A percentile compares a stretch with the other conserved stretches of the same genome.
These are phyloP conservation scores for Lentinula edodes DNA, from an alignment of 768 basidiomycete genomes.

Conservation along the genomic window DNA sequence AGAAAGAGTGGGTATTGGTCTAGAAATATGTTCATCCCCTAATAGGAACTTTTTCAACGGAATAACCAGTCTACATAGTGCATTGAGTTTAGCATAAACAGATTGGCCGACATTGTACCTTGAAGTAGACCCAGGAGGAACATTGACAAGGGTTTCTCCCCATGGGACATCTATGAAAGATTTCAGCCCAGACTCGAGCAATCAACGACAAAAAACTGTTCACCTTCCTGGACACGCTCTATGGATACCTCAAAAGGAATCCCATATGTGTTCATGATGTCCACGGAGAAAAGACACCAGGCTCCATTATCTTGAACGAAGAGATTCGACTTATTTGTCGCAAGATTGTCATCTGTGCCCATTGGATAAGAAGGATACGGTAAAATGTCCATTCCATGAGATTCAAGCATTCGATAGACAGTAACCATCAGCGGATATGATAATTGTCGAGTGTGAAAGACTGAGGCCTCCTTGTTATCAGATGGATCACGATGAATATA, in stretches of 20 bases:
- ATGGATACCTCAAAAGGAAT: slow-evolving; percentile 88
- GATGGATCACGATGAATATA: slow-evolving; percentile 43
- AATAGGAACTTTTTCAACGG: slow-evolving; percentile 71
- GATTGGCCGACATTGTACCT: slow-evolving; percentile 41
- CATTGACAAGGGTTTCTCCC: slow-evolving; percentile 45
- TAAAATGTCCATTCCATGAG: slow-evolving; percentile 75
- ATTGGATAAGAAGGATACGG: slow-evolving; percentile 43
- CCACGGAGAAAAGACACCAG: slow-evolving; percentile 85
- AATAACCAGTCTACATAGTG: slow-evolving; percentile 47
- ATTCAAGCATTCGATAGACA: slow-evolving; percentile 93
- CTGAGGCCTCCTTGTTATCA: slow-evolving; percentile 27
- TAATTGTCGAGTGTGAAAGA: slow-evolving; percentile 84
- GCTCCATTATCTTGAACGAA: slow-evolving; percentile 45
- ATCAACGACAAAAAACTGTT: background rate
- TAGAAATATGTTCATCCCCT: slow-evolving; percentile 46
- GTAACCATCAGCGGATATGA: slow-evolving; percentile 88
- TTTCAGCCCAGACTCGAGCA: background rate
- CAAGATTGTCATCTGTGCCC: slow-evolving; percentile 12
- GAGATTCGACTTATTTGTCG: slow-evolving; percentile 22
- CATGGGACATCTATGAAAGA: slow-evolving; percentile 29
- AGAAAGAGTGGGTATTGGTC: slow-evolving; percentile 78
- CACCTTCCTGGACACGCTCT: slow-evolving; percentile 60
- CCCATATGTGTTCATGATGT: slow-evolving; percentile 90
- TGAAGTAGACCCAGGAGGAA: slow-evolving; percentile 86
- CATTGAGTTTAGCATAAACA: background rate